Evolutionary conservation across 306 rosid species (phyloP).

Genomic region (Betula pendula): DNA sequence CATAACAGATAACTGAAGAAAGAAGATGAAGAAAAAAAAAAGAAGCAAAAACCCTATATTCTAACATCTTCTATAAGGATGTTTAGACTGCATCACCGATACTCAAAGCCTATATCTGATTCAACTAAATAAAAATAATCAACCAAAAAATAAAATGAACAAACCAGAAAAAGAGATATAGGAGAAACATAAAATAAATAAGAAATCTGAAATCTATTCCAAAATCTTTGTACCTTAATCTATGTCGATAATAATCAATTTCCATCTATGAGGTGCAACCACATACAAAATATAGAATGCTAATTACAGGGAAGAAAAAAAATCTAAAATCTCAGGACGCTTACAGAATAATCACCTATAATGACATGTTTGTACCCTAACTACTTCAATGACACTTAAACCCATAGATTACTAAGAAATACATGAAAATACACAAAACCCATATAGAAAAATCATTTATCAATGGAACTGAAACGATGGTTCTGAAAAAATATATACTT

Average conservation of each 20-base stretch:
- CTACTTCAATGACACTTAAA: not conserved
- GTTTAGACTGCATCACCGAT: not conserved
- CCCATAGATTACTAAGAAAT: not conserved
- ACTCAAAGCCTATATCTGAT: not conserved
- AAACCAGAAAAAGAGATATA: not conserved
- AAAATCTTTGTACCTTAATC: not conserved
- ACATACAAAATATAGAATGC: not conserved
- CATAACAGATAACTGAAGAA: not conserved
- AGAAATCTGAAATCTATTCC: no score
- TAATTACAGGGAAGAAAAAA: not conserved
- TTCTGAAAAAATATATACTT: no score
- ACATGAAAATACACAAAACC: not conserved
- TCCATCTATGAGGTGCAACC: not conserved
- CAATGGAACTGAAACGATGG: not conserved
- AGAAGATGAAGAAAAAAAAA: not conserved
- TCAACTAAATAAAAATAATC: not conserved
- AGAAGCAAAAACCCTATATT: not conserved
- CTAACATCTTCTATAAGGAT: not conserved
- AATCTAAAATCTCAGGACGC: not conserved
- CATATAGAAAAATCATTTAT: not conserved
- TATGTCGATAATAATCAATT: conserved; percentile 10
- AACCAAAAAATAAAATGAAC: not conserved
- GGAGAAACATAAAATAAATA: not conserved
- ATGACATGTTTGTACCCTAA: conserved; percentile 2
- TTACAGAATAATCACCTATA: no score